A percentile compares a stretch with the other conserved stretches of the same genome.
Conservation (phyloP, 2,329 filamentous ascomycete genomes). For the Polychaeton citri region DNA sequence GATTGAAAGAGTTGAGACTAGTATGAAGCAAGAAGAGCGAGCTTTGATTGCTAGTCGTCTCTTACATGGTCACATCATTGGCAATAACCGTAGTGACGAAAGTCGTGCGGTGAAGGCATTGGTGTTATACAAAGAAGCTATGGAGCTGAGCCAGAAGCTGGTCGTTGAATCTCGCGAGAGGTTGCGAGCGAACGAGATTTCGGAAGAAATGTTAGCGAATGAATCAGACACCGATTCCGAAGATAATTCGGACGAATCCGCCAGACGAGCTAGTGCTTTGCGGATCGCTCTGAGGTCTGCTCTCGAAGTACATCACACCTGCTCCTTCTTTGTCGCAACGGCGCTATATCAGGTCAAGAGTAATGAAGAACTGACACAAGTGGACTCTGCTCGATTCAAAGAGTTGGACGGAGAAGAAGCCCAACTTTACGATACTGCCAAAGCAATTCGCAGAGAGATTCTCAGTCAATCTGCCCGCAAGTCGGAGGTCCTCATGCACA, state of each 20-base stretch:
- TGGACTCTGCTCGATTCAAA: constrained; percentile 54
- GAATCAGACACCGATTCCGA: neutral
- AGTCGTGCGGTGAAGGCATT: constrained; percentile 50
- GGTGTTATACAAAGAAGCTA: constrained; percentile 48
- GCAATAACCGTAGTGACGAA: constrained; percentile 51
- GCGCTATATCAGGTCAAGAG: constrained; percentile 73
- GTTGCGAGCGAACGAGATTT: constrained; percentile 26
- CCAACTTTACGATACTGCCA: constrained; percentile 64
- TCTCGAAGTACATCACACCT: constrained; percentile 69
- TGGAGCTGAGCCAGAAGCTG: constrained; percentile 29
- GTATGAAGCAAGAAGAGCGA: constrained; percentile 56
- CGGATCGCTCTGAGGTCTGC: constrained; percentile 57
- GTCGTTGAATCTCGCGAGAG: constrained; percentile 54
- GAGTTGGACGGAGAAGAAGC: constrained; percentile 57
- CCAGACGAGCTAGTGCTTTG: constrained; percentile 8
- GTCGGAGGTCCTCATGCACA: constrained; percentile 51
- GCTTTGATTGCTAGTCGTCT: constrained; percentile 48
- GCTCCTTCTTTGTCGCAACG: constrained; percentile 73
- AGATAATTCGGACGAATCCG: constrained; percentile 1
- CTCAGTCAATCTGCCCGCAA: constrained; percentile 46
- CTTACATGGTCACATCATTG: constrained; percentile 61
- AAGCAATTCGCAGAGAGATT: constrained; percentile 63
- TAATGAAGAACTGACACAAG: constrained; percentile 48
- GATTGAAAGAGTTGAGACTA: constrained; percentile 69
- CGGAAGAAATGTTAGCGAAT: neutral